Percentiles rank a stretch among this genome's conserved stretches.
Evolutionary conservation across 2,329 filamentous ascomycete genomes (phyloP).

Genomic region (Fusarium sp.): DNA sequence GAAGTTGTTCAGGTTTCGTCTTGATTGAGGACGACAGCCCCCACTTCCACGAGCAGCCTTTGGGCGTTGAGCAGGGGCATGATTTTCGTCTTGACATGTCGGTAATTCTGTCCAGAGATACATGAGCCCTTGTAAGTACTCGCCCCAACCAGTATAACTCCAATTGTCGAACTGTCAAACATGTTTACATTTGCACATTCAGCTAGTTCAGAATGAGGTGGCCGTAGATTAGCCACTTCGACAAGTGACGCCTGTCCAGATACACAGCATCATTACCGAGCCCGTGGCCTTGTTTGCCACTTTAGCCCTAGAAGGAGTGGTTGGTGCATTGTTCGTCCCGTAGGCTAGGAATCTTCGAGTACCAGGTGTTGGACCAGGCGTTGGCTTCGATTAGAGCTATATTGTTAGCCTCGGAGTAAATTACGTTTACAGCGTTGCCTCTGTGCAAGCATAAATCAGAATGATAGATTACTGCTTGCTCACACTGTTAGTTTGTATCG

Average conservation of each 20-base stretch:
- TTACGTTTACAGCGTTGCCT: background rate
- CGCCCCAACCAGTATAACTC: conserved; percentile 6
- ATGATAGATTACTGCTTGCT: background rate
- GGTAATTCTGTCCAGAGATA: conserved; percentile 19
- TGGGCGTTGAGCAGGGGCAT: conserved; percentile 1
- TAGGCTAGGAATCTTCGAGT: conserved; percentile 15
- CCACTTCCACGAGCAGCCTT: background rate
- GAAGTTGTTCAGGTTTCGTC: background rate
- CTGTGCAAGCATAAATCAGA: background rate
- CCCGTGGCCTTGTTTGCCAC: conserved; percentile 11
- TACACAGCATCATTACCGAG: conserved; percentile 18
- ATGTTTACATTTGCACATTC: conserved; percentile 1
- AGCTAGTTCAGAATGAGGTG: background rate
- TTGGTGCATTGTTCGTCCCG: conserved; percentile 23
- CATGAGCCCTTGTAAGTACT: conserved; percentile 12
- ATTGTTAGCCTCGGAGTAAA: conserved; percentile 4
- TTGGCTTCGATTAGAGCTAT: conserved; percentile 16
- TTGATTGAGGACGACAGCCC: background rate
- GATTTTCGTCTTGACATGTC: conserved; percentile 3
- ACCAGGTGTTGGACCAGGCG: conserved; percentile 23
- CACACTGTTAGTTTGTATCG: background rate
- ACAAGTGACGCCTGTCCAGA: background rate
- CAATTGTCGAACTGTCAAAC: background rate
- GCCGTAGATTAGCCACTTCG: background rate
- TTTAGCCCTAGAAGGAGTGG: conserved; percentile 16